A percentile compares a stretch with the other conserved stretches of the same genome.
These are phyloP conservation scores for Achlya hypogyna DNA, from an alignment of 352 stramenopile genomes.

Conservation along the genomic window DNA sequence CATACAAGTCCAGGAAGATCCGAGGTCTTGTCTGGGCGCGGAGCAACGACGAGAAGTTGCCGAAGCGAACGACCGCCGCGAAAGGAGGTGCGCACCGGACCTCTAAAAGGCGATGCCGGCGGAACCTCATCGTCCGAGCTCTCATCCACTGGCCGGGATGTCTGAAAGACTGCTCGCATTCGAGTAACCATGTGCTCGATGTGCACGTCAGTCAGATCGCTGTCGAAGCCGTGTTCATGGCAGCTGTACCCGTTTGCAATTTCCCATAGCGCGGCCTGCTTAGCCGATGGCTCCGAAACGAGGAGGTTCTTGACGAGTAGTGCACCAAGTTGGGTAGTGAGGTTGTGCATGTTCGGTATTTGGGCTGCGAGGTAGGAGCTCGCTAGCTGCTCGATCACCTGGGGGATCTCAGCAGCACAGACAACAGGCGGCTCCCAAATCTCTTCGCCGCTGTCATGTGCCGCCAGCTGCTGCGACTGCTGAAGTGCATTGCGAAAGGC, in stretches of 20 bases:
- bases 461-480: background rate
- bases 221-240: background rate
- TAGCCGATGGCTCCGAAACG: background rate
- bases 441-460: background rate
- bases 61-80: background rate
- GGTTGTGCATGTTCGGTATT: background rate
- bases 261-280: background rate
- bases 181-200: background rate
- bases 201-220: background rate
- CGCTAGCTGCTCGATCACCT: background rate
- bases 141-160: background rate
- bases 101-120: background rate
- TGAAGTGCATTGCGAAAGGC: background rate
- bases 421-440: background rate
- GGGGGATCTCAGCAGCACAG: background rate
- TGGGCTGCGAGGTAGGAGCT: background rate
- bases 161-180: background rate
- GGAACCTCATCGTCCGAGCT: background rate
- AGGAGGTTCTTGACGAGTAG: background rate
- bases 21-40: background rate
- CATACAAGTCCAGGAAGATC: background rate
- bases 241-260: background rate
- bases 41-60: background rate
- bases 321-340: background rate
- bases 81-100: background rate